Evolutionary conservation across 1,284 basidiomycete genomes (phyloP), one percentile per base, ranked within the genome.

Genomic region (Neotropicomus parvogracilis): DNA sequence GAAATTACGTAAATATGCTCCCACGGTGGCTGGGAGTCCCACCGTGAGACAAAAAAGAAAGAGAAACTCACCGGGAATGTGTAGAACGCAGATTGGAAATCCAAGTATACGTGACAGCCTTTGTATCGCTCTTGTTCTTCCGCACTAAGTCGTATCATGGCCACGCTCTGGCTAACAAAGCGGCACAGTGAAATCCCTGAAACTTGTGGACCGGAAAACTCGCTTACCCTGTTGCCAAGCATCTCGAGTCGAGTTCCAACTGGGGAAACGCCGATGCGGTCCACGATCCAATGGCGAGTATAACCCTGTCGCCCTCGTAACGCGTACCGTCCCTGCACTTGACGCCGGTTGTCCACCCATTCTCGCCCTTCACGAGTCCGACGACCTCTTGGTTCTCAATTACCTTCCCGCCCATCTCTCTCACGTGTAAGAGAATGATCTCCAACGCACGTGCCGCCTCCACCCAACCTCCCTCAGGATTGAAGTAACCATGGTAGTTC

Each of bases 381-480:
- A 59, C 63, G 3, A 85, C 86, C 34, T 72, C 67, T 53, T 81
- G 83, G 7, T 80, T 80, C 0, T 75, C 59, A 4, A 84, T 40
- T 19, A 95, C 69, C 19, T 69, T 74, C 0, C 82, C 89, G 0
- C 84, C 85, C n/a, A 84, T 70, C 6, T 69, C 58, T 8, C 59
- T 59, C 4, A 94, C 82, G 47, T 75, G 78, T 31, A 70, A 63
- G 44, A 87, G 77, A 49, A 90, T 69, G 11, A 78, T 68, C 6
- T 69, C 60, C 7, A 91, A 65, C 2, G 86, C 90, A 56, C 84
- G 79, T 2, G 78, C 75, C 2, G 93, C 89, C 62, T 87, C 77
- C 2, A 81, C 90, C 94, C 94, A 97, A 3, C 94, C 94, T 1
- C 87, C 83, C 32, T 88, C 81, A 2, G 70, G 71, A 62, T 94